These are phyloP conservation scores for Metschnikowia matae DNA, from an alignment of 805 yeast genomes.

Conservation along the genomic window DNA sequence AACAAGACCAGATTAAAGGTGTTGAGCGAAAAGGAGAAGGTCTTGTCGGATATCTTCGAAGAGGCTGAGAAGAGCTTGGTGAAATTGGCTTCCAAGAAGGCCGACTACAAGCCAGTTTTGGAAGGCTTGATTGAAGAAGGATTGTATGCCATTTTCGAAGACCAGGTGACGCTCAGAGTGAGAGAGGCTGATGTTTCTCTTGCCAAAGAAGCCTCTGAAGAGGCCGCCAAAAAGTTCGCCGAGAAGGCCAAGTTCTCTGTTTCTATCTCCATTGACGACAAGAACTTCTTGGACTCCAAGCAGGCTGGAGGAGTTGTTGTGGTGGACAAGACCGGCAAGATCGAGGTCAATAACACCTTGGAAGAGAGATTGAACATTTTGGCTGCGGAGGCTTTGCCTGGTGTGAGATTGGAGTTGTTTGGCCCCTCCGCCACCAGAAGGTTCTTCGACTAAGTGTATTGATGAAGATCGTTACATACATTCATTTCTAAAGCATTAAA, in stretches of 20 bases:
- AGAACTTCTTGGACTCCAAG: constrained; percentile 54
- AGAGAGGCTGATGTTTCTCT: constrained; percentile 60
- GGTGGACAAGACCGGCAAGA: constrained; percentile 68
- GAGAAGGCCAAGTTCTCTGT: constrained; percentile 57
- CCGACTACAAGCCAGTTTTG: constrained; percentile 64
- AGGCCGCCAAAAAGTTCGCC: constrained; percentile 61
- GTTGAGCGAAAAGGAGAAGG: constrained; percentile 74
- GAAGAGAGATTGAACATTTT: constrained; percentile 88
- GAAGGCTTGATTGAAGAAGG: constrained; percentile 77
- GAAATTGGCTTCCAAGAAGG: constrained; percentile 49
- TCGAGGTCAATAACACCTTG: constrained; percentile 86
- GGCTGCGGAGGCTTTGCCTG: constrained; percentile 84
- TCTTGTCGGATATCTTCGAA: constrained; percentile 69
- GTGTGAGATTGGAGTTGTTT: constrained; percentile 83
- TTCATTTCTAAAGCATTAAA: constrained; percentile 4
- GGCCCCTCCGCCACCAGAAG: constrained; percentile 83
- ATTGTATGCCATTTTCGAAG: constrained; percentile 68
- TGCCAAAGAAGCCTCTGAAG: constrained; percentile 58
- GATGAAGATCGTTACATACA: constrained; percentile 1
- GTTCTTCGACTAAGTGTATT: constrained; percentile 67
- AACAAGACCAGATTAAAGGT: constrained; percentile 93
- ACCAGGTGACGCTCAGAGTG: constrained; percentile 58
- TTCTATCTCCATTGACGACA: constrained; percentile 52
- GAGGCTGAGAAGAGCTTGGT: constrained; percentile 62
- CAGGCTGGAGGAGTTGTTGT: constrained; percentile 84